These are phyloP conservation scores for Ramichloridium luteum DNA, from an alignment of 2,329 filamentous ascomycete genomes.

Conservation along the genomic window DNA sequence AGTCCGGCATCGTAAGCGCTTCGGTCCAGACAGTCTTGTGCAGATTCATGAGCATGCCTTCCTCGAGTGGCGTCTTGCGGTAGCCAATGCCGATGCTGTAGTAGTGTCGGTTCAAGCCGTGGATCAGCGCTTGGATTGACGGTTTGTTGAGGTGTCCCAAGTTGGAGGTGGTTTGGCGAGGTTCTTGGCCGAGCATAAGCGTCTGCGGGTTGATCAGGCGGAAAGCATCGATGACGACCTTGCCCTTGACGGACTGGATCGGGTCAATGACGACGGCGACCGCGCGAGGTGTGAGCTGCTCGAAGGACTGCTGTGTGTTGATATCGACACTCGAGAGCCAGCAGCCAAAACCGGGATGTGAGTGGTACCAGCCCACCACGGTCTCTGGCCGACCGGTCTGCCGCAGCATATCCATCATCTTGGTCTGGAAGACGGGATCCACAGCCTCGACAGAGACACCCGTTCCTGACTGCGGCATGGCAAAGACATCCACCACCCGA, in stretches of 20 bases:
- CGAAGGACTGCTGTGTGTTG: conserved; percentile 99
- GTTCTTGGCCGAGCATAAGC: conserved; percentile 94
- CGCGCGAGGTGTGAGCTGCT: conserved; percentile 90
- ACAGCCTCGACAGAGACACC: conserved; percentile 97
- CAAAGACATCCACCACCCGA: conserved; percentile 94
- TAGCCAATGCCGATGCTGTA: conserved; percentile 99
- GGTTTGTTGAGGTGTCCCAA: conserved; percentile 97
- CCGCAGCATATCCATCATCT: conserved; percentile 99
- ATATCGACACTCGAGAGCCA: conserved; percentile 99
- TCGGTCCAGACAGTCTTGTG: conserved; percentile 99
- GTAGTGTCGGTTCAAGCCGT: conserved; percentile 96
- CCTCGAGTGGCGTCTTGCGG: conserved; percentile 85
- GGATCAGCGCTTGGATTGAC: conserved; percentile 97
- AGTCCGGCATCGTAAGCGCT: conserved; percentile 92
- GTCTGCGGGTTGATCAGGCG: conserved; percentile 96
- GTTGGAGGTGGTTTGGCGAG: conserved; percentile 94
- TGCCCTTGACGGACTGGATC: conserved; percentile 98
- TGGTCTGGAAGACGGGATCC: conserved; percentile 96
- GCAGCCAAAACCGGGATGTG: conserved; percentile 96
- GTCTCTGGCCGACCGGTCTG: conserved; percentile 95
- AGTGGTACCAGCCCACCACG: conserved; percentile 99
- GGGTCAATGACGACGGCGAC: conserved; percentile 97
- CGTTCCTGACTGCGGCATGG: conserved; percentile 97
- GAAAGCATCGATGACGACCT: conserved; percentile 98
- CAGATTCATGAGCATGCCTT: conserved; percentile 99